Evolutionary conservation across 176 grass and related monocot genomes (phyloP), one percentile per base, ranked within the genome.

Genomic region (Puccinellia tenuiflora): DNA sequence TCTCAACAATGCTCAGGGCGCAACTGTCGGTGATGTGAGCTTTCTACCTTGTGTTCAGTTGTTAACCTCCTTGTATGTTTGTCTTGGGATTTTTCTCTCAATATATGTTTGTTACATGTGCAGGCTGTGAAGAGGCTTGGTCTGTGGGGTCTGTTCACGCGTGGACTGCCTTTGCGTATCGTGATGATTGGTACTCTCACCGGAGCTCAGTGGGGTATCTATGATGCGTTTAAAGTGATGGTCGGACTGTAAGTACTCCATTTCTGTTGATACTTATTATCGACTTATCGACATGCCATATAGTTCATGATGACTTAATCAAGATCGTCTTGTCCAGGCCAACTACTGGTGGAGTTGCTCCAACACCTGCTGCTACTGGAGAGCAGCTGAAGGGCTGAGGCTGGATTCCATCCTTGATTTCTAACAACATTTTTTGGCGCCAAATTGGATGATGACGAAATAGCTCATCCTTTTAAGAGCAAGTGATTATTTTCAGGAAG

Each of bases 171-270:
- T 11, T 37, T 94, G 77, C 88, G 86, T 40, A 97, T 97, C 0
- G 79, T 92, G 17, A 97, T 97, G 95, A 92, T 97, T 22, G 95
- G 92, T 67, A 92, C 95, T 25, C 90, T 94, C 11, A 92, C 95
- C 0, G 90, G 86, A 48, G 88, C 88, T 12, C 95, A 97, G 73
- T 94, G 88, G 92, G 92, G 84, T 39, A 91, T 97, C 68, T 94
- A 94, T 28, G 95, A 94, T 53, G 88, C 90, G 10, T 97, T 94
- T 17, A 92, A 94, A 97, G 86, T 97, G 20, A 89, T 90, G 79
- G 92, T 94, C 82, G 95, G 92, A 67, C 75, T 94, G 95, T 97
- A 86, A 86, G 95, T 90, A 51, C 52, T 29, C 56, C 16, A 47
- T 73, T 83, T 45, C 74, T 45, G 3, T 20, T 78, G 21, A 31